Base-by-base conservation (phyloP, 371 early-diverging fungal genomes). In the Mortierella sp. region DNA sequence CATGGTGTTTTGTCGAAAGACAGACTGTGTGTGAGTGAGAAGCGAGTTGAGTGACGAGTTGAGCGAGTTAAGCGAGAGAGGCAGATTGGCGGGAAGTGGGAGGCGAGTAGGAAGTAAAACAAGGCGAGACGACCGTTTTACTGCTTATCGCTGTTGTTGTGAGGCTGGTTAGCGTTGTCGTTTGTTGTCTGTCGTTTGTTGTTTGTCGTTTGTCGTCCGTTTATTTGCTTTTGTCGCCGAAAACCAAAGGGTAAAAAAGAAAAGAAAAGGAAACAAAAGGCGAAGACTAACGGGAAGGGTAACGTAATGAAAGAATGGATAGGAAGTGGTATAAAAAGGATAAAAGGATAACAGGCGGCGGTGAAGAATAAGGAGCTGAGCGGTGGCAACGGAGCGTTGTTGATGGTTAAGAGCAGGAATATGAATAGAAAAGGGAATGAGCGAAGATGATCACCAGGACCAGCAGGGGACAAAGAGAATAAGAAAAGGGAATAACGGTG, bases 1-100 rank as follows among this genome's bases (percentile, higher is more conserved):
- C 83, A 82, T 82, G 8, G 43, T 24, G 40, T 26, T 7, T 1
- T 68, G 48, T 48, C 22, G 31, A 9, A 19, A 31, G 52, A 37
- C 3, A 16, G 31, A 16, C 19, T 11, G 3, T 0, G 43, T 29
- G 31, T 69, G 40, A 39, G 29, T 48, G 4, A n/a, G 29, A 16
- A 37, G 47, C 14, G n/a, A 34, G 34, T 39, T 19, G n/a, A 64
- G 24, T 9, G 16, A n/a, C 14, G 64, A n/a, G n/a, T n/a, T n/a
- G 64, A 24, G 64, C 19, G 40, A 22, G 31, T 14, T 7, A 16
- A 34, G 19, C 2, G 13, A 66, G 58, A 34, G 58, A 31, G 19
- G 7, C 16, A 14, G 58, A 53, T 24, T 1, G 26, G 26, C 9
- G 40, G 29, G 43, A 63, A 10, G 41, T 48, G 43, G 10, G 50